Percentiles rank a stretch among this genome's conserved stretches.
Conservation (phyloP, 140 eudicot species). For the Anethum foeniculum region DNA sequence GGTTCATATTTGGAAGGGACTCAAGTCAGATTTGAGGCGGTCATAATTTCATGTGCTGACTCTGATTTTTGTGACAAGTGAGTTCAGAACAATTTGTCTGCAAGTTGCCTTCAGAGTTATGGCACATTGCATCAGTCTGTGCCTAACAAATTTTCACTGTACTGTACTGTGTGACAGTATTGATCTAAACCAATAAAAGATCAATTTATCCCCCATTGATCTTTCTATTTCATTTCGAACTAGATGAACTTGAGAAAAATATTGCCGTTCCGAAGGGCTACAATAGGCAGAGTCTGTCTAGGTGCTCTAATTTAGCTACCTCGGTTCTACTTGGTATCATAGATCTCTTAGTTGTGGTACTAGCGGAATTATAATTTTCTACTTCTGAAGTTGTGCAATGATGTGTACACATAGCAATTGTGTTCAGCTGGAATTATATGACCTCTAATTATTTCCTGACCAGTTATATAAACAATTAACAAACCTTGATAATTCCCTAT, state of each 20-base stretch:
- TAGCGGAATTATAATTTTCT: background rate
- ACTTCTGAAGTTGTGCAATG: background rate
- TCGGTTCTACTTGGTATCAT: background rate
- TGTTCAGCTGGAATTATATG: background rate
- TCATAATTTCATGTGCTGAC: background rate
- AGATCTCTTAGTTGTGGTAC: background rate
- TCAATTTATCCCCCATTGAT: background rate
- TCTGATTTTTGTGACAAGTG: background rate
- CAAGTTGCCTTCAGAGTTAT: background rate
- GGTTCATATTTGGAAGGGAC: constrained; percentile 92
- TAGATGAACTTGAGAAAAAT: background rate
- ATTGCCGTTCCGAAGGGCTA: background rate
- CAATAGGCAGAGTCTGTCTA: background rate
- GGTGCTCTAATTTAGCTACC: background rate
- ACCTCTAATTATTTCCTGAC: background rate
- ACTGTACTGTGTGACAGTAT: background rate
- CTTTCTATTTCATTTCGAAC: background rate
- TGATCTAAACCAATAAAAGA: background rate
- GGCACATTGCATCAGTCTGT: constrained; percentile 14
- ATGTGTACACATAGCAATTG: background rate
- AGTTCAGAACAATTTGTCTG: background rate
- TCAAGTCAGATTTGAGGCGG: constrained; percentile 64
- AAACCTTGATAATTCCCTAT: background rate
- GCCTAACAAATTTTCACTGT: background rate
- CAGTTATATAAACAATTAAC: background rate